Conservation (phyloP, 768 basidiomycete genomes). For the Phlebiopsis flavidoalba region DNA sequence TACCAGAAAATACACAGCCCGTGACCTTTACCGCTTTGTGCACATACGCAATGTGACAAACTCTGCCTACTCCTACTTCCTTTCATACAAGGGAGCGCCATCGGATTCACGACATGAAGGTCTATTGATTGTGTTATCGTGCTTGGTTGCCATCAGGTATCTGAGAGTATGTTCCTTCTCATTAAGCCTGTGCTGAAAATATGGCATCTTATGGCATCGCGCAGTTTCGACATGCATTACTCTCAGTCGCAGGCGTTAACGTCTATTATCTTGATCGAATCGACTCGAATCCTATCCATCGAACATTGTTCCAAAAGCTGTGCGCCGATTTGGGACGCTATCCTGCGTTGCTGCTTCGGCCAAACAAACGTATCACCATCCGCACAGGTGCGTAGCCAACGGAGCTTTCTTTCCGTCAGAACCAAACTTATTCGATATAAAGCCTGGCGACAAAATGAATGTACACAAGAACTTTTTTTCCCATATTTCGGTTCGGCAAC, state of each 20-base stretch:
- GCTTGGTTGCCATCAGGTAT: slow-evolving; percentile 78
- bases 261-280: slow-evolving; percentile 69
- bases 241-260: slow-evolving; percentile 53
- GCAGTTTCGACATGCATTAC: slow-evolving; percentile 89
- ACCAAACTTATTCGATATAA: too few relatives aligned
- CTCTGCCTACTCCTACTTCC: slow-evolving; percentile 66
- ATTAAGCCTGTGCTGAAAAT: neutral
- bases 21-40: slow-evolving; percentile 47
- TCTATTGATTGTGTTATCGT: slow-evolving; percentile 61
- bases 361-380: neutral
- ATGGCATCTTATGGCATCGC: slow-evolving; percentile 2
- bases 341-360: slow-evolving; percentile 29
- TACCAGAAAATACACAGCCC: slow-evolving; percentile 6
- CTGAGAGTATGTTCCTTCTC: neutral
- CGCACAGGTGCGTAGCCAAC: too few relatives aligned
- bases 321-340: slow-evolving; percentile 65
- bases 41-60: slow-evolving; percentile 59
- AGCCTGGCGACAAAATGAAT: slow-evolving; percentile 32
- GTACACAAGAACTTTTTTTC: slow-evolving; percentile 91
- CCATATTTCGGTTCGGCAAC: slow-evolving; percentile 73
- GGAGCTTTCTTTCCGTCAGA: too few relatives aligned
- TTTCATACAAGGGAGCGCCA: slow-evolving; percentile 59
- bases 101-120: slow-evolving; percentile 63
- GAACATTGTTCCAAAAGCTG: slow-evolving; percentile 64
- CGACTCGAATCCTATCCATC: slow-evolving; percentile 71